A percentile compares a stretch with the other conserved stretches of the same genome.
Conservation (phyloP, 441 rosid species). For the Aquilaria agallochum region DNA sequence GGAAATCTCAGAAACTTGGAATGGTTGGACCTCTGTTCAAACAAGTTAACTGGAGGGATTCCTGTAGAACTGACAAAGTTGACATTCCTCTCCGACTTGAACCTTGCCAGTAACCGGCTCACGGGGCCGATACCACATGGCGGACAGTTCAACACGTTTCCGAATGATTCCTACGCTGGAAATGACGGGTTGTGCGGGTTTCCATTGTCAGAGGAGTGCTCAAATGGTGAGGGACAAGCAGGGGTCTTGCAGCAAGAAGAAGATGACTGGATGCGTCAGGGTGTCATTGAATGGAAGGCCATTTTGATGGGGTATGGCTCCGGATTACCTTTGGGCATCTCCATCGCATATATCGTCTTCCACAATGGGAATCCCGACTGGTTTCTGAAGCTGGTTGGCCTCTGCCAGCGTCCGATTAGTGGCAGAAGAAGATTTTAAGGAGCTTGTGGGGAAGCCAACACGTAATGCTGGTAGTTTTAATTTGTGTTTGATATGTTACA, state of each 20-base stretch:
- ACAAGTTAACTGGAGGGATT: slow-evolving; percentile 16
- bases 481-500: too few relatives aligned
- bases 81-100: slow-evolving; percentile 16
- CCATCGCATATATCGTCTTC: too few relatives aligned
- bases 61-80: slow-evolving; percentile 13
- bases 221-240: not conserved
- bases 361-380: too few relatives aligned
- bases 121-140: slow-evolving; percentile 15
- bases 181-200: slow-evolving; percentile 10
- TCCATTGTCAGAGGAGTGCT: slow-evolving; percentile 9
- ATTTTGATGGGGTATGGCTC: slow-evolving; percentile 5
- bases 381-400: too few relatives aligned
- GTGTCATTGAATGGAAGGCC: slow-evolving; percentile 2
- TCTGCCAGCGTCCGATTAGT: too few relatives aligned
- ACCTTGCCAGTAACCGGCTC: slow-evolving; percentile 21
- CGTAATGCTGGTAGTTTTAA: too few relatives aligned
- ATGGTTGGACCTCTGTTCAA: too few relatives aligned
- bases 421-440: too few relatives aligned
- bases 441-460: too few relatives aligned
- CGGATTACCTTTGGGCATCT: slow-evolving; percentile 2
- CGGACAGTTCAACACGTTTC: slow-evolving; percentile 13
- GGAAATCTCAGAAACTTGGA: slow-evolving; percentile 10
- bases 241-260: not conserved
- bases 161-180: not conserved
- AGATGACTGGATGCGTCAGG: not conserved